phyloP scores from a whole-genome alignment of 148 eudicot genomes.

The Chenopodium berlandieri region DNA sequence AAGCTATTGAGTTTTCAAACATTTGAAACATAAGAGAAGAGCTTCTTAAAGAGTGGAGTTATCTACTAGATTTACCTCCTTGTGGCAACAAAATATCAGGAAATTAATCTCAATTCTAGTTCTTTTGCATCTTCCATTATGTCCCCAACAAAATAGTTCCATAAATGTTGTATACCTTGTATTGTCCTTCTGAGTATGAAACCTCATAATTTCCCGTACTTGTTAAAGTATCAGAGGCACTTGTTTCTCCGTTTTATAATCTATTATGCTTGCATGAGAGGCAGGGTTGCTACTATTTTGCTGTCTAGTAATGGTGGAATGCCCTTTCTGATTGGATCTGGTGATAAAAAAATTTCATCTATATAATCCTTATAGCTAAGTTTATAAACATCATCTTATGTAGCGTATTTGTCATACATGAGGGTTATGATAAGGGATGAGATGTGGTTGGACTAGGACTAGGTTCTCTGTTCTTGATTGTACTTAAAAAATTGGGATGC shows the following conservation, averaged over 20 bases:
- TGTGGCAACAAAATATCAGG: not conserved
- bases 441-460: not conserved
- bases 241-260: not conserved
- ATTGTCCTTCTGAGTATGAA: not conserved
- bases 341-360: not conserved
- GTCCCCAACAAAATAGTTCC: not conserved
- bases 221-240: not conserved
- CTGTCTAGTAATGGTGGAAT: not conserved
- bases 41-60: not conserved
- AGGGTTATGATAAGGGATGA: not conserved
- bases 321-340: not conserved
- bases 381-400: not conserved
- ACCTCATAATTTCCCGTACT: not conserved
- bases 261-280: not conserved
- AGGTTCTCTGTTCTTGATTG: not conserved
- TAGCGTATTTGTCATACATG: not conserved
- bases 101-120: not conserved
- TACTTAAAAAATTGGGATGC: conserved; percentile 8
- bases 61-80: not conserved
- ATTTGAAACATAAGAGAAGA: not conserved
- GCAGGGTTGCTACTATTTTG: not conserved
- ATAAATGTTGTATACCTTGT: not conserved
- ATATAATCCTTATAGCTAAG: not conserved
- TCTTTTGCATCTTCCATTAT: not conserved
- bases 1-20: not conserved